Evolutionary conservation across 2,329 filamentous ascomycete genomes (phyloP).

Genomic region (Periconia digitata): DNA sequence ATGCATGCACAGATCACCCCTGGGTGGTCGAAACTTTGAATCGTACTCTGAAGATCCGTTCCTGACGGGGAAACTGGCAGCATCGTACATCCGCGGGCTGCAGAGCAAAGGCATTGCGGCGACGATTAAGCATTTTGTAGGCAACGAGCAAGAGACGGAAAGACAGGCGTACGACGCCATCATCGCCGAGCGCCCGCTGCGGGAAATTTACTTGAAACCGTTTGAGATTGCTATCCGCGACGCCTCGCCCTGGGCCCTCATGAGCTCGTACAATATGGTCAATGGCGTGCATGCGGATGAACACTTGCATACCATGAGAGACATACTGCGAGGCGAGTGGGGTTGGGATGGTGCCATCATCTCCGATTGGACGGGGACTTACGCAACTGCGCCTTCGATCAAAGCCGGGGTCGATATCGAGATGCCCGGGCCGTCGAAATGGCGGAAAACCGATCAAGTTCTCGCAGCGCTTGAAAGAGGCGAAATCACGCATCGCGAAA

Average conservation of each 20-base stretch:
- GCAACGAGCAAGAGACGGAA: conserved; percentile 73
- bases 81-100: conserved; percentile 70
- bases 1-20: conserved; percentile 78
- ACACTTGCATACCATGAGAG: conserved; percentile 45
- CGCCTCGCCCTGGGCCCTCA: conserved; percentile 67
- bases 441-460: conserved; percentile 41
- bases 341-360: conserved; percentile 47
- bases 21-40: conserved; percentile 85
- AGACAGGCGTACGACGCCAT: conserved; percentile 66
- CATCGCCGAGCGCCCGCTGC: conserved; percentile 64
- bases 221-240: conserved; percentile 73
- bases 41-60: conserved; percentile 83
- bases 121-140: conserved; percentile 77
- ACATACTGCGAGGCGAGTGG: conserved; percentile 45
- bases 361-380: conserved; percentile 47
- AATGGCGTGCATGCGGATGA: conserved; percentile 57
- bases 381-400: conserved; percentile 42
- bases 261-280: conserved; percentile 69
- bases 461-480: conserved; percentile 37
- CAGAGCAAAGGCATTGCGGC: conserved; percentile 75
- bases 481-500: conserved; percentile 52
- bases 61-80: conserved; percentile 72
- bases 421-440: conserved; percentile 46
- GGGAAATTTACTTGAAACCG: conserved; percentile 72
- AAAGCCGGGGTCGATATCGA: conserved; percentile 44